phyloP scores from a whole-genome alignment of 176 grass and related monocot species.

The Miscanthus lutarioriparius region DNA sequence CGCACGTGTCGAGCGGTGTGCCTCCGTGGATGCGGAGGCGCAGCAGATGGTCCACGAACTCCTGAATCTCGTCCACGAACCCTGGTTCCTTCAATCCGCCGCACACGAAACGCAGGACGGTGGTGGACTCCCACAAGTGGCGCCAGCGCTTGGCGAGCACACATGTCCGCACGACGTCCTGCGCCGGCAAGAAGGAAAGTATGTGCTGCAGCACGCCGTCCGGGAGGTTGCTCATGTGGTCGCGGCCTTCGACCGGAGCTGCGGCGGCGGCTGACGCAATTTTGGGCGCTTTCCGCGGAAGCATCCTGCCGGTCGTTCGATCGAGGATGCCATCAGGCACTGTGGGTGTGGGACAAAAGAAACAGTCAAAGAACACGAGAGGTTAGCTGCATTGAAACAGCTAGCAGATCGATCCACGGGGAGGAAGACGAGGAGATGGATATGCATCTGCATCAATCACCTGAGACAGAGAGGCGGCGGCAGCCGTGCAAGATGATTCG shows the following conservation, averaged over 20 bases:
- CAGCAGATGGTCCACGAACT: not conserved
- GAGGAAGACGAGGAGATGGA: too few relatives aligned
- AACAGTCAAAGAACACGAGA: too few relatives aligned
- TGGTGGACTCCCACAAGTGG: not conserved
- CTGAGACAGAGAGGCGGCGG: too few relatives aligned
- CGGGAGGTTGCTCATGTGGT: not conserved
- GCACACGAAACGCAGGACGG: not conserved
- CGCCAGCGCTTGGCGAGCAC: not conserved
- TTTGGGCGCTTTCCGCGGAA: not conserved
- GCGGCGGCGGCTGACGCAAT: not conserved
- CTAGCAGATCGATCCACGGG: too few relatives aligned
- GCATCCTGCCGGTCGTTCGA: not conserved
- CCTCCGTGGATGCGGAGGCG: not conserved
- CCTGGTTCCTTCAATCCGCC: not conserved
- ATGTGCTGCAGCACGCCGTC: not conserved
- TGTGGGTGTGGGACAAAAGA: too few relatives aligned
- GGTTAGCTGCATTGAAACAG: too few relatives aligned
- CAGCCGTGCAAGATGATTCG: too few relatives aligned
- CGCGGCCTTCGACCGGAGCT: too few relatives aligned
- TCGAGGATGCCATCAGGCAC: too few relatives aligned
- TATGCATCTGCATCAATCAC: too few relatives aligned
- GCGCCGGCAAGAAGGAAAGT: not conserved
- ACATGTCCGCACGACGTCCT: not conserved
- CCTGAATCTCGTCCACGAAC: not conserved
- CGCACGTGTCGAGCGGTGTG: not conserved